phyloP scores from a whole-genome alignment of 176 grass and related monocot genomes.

The Zoysia japonica region DNA sequence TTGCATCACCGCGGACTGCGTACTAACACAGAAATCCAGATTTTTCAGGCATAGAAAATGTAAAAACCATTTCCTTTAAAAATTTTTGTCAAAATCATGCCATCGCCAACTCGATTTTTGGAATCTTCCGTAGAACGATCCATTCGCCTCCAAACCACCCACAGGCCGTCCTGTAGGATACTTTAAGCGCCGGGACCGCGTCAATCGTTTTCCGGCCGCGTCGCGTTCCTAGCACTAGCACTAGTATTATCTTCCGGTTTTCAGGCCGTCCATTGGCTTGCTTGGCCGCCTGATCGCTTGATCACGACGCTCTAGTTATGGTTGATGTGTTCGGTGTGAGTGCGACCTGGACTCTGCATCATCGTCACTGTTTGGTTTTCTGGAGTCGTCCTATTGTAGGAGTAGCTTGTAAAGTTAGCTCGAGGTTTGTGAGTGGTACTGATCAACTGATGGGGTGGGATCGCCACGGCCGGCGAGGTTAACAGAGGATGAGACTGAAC shows the following conservation, averaged over 20 bases:
- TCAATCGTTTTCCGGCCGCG: neutral
- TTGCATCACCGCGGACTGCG: neutral
- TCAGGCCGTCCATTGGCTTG: neutral
- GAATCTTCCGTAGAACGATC: slow-evolving; percentile 15
- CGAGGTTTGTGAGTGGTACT: neutral
- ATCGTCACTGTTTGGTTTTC: neutral
- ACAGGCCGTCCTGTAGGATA: neutral
- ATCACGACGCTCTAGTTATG: neutral
- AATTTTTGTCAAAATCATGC: neutral
- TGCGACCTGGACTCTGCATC: neutral
- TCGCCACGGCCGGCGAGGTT: neutral
- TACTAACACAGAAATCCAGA: neutral
- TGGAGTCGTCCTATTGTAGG: neutral
- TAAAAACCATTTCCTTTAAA: no score
- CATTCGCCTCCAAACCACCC: neutral
- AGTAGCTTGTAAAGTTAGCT: neutral
- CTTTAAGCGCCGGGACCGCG: slow-evolving; percentile 29
- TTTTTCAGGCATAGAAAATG: neutral
- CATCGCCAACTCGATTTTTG: neutral
- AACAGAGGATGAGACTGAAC: neutral
- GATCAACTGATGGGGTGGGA: neutral
- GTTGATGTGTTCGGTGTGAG: neutral
- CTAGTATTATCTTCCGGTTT: slow-evolving; percentile 14
- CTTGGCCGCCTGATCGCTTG: slow-evolving; percentile 16
- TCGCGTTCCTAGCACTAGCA: neutral